Conservation (phyloP, 2,329 filamentous ascomycete genomes). For the Fusarium setosum region DNA sequence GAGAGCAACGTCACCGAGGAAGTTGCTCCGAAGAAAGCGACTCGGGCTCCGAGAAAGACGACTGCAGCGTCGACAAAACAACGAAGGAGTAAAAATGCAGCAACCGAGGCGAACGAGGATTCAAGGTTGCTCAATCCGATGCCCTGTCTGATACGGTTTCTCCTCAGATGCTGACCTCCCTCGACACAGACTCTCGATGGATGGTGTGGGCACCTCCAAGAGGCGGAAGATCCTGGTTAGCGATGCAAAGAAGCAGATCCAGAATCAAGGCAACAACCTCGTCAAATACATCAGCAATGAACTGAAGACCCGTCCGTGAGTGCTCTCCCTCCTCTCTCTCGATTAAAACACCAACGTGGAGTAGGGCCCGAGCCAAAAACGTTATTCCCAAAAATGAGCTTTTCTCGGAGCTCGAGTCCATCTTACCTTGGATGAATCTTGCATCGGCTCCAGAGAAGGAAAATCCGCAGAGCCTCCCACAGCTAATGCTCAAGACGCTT, state of each 20-base stretch:
- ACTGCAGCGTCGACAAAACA: not conserved
- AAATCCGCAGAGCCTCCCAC: constrained; percentile 1
- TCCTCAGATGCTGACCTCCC: not conserved
- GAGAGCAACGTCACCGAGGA: constrained; percentile 24
- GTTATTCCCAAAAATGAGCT: constrained; percentile 9
- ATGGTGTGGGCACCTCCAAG: not conserved
- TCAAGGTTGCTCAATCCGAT: not conserved
- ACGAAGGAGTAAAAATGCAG: not conserved
- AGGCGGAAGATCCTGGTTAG: constrained; percentile 19
- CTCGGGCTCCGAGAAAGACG: constrained; percentile 18
- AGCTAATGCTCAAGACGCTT: constrained; percentile 24
- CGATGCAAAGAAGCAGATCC: constrained; percentile 38
- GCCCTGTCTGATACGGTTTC: not conserved
- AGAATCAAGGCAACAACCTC: constrained; percentile 35
- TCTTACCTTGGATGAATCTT: constrained; percentile 34
- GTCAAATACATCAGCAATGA: constrained; percentile 36
- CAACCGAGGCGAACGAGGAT: not conserved
- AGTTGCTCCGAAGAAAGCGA: constrained; percentile 23
- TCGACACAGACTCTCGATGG: not conserved
- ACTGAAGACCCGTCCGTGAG: constrained; percentile 23
- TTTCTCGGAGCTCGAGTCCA: constrained; percentile 6
- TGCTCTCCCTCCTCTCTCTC: not conserved
- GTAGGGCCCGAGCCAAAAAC: constrained; percentile 11
- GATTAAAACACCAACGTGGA: not conserved
- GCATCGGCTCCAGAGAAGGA: not conserved